Base-by-base conservation (phyloP, 768 basidiomycete species). In the Rhodotorula graminis region DNA sequence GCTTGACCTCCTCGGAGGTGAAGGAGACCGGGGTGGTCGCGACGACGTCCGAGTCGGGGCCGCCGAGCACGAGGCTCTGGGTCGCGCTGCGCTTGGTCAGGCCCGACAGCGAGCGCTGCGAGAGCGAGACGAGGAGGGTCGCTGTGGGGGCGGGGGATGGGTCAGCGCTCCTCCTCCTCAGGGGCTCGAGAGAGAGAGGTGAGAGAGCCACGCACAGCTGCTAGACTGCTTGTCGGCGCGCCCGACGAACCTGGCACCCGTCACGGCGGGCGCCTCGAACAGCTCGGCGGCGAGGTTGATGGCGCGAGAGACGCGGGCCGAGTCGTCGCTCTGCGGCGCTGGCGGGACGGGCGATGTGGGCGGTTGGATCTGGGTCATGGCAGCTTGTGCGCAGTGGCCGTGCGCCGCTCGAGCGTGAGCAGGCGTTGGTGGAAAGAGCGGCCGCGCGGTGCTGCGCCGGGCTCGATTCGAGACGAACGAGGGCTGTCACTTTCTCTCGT, bases 91-190 rank as follows among this genome's bases (percentile, higher is more conserved):
- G 71, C 58, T 75, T 72, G 25, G 25, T 65, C 42, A 73, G 63
- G 18, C 46, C 57, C 0, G 67, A 33, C 42, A 72, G 56, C 16
- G 74, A 76, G 19, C 63, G 59, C 23, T 67, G 56, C 14, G 74
- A 72, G 49, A 64, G 63, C 12, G 47, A 8, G 49, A 76, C 47
- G 18, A 25, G 49, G 40, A 76, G 40, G n/a, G 46, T 49, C 19
- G 44, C 64, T 67, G 59, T 29, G 62, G 47, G 31, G 55, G 25
- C 33, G 15, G 49, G 61, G 31, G 8, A 10, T 3, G 31, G 27
- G 42, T 50, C 49, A 50, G 56, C 37, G 9, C 5, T 37, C 37
- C 37, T 37, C 37, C n/a, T n/a, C n/a, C 44, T 0, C 27, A 2
- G 37, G 25, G 8, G 3, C 3, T 37, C 16, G 11, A 21, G 25